Evolutionary conservation across 352 stramenopile genomes (phyloP).

Genomic region (Pythium pectinolyticum): DNA sequence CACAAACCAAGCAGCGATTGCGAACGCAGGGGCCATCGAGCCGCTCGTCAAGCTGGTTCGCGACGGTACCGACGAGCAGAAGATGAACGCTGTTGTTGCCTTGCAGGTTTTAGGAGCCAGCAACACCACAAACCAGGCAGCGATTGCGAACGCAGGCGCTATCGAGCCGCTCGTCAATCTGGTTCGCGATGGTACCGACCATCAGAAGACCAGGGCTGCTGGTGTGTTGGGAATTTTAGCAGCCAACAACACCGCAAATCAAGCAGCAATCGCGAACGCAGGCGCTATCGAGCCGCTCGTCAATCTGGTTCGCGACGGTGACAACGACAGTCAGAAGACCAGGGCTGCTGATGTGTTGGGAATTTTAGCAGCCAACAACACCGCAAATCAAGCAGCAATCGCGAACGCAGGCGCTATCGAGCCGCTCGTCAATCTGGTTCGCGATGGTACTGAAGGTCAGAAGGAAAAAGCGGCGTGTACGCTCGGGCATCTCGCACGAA

Average conservation of each 20-base stretch:
- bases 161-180: too few relatives aligned
- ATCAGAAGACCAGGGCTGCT: not conserved
- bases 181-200: not conserved
- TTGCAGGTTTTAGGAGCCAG: too few relatives aligned
- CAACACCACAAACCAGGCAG: too few relatives aligned
- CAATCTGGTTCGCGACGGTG: not conserved
- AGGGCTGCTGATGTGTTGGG: not conserved
- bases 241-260: too few relatives aligned
- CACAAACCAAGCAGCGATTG: too few relatives aligned
- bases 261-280: too few relatives aligned
- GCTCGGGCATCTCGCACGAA: not conserved
- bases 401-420: not conserved
- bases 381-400: not conserved
- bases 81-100: too few relatives aligned
- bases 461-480: not conserved
- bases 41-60: not conserved
- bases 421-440: not conserved
- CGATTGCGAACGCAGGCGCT: not conserved
- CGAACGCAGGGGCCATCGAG: not conserved
- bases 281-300: too few relatives aligned
- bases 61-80: too few relatives aligned
- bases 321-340: not conserved
- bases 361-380: not conserved
- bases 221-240: not conserved
- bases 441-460: not conserved